Conservation (phyloP, 176 grass and related monocot genomes). For the Triticum monococcum region DNA sequence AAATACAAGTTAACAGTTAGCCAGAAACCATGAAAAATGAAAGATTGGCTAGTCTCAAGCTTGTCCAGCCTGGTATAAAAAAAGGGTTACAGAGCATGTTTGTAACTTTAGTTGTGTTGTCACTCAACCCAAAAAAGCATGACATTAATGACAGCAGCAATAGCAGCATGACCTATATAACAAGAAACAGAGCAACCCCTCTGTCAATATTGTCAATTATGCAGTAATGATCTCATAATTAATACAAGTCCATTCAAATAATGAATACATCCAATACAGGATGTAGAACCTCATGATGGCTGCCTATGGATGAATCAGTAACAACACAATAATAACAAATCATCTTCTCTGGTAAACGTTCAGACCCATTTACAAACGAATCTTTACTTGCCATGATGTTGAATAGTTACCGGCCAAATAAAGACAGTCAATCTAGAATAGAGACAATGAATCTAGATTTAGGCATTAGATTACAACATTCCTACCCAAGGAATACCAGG, state of each 20-base stretch:
- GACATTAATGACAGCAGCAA: neutral
- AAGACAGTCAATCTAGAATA: slow-evolving; percentile 13
- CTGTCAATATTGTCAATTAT: neutral
- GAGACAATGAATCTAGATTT: no score
- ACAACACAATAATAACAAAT: neutral
- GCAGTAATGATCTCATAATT: neutral
- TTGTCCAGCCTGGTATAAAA: neutral
- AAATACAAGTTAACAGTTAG: neutral
- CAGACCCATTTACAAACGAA: neutral
- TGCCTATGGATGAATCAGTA: neutral
- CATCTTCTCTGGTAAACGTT: neutral
- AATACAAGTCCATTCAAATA: neutral
- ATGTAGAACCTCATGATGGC: neutral
- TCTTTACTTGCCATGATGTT: neutral
- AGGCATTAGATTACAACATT: neutral
- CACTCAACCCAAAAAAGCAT: neutral
- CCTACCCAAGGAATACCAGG: neutral
- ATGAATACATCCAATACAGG: neutral
- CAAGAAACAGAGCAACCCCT: neutral
- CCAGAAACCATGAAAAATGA: neutral
- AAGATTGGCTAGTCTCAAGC: slow-evolving; percentile 15
- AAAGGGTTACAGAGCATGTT: neutral
- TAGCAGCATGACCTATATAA: neutral
- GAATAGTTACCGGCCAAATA: neutral
- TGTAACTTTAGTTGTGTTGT: neutral